Evolutionary conservation across 495 filamentous ascomycete genomes (phyloP).

Genomic region (Neurospora cerealis): DNA sequence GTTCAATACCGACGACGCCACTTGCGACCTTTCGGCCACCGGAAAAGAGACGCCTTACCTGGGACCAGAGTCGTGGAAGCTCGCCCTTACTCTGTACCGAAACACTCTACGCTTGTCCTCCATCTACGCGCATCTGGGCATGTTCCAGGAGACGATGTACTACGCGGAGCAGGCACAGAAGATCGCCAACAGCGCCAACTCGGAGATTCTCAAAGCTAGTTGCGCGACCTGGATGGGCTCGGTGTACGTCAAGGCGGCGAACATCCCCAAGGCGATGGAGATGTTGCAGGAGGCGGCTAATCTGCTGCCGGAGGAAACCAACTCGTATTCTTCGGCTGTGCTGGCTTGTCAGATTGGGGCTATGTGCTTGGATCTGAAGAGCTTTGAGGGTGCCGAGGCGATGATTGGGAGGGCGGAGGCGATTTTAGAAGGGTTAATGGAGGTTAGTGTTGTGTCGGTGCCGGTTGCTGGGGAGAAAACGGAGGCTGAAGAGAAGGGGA

Average conservation of each 20-base stretch:
- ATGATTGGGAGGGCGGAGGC: constrained; percentile 31
- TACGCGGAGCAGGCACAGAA: constrained; percentile 78
- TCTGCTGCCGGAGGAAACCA: constrained; percentile 29
- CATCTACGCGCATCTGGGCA: constrained; percentile 70
- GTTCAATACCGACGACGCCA: constrained; percentile 9
- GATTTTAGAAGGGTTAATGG: constrained; percentile 20
- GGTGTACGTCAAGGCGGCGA: constrained; percentile 54
- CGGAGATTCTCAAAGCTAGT: constrained; percentile 46
- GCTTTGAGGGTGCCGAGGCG: constrained; percentile 25
- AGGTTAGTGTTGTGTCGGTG: constrained; percentile 2
- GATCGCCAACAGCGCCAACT: constrained; percentile 58
- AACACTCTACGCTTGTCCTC: constrained; percentile 60
- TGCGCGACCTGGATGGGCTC: constrained; percentile 51
- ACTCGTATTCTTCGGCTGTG: constrained; percentile 36
- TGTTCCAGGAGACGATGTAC: constrained; percentile 84
- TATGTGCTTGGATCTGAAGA: constrained; percentile 32
- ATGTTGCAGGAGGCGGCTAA: constrained; percentile 42
- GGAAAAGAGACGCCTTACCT: constrained; percentile 5
- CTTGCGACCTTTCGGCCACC: neutral
- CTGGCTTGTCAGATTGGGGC: constrained; percentile 33
- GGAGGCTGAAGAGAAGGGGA: constrained; percentile 28
- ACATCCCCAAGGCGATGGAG: constrained; percentile 50
- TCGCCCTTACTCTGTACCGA: constrained; percentile 62
- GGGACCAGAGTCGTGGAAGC: constrained; percentile 70
- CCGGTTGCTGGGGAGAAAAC: constrained; percentile 38